Evolutionary conservation across 805 yeast species (phyloP).

Genomic region (Starmerella bombicola): DNA sequence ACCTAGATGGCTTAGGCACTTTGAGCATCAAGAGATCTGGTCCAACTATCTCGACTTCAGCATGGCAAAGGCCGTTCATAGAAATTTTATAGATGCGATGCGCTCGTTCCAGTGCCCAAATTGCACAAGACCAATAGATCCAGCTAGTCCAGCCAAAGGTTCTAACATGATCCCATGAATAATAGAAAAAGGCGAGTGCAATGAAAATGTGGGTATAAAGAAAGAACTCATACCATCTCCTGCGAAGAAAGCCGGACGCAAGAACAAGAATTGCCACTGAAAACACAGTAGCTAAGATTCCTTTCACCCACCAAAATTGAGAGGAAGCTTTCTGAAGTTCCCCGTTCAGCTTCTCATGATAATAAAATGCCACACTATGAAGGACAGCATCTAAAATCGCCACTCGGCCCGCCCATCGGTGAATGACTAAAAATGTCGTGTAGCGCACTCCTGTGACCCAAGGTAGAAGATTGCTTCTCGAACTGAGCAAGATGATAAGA

Average conservation of each 20-base stretch:
- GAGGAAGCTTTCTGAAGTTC: neutral
- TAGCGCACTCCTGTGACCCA: constrained; percentile 7
- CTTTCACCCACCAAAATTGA: constrained; percentile 13
- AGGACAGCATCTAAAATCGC: constrained; percentile 12
- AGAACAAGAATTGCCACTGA: constrained; percentile 1
- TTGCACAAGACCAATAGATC: constrained; percentile 5
- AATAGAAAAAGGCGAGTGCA: constrained; percentile 11
- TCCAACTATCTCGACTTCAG: neutral
- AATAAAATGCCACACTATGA: constrained; percentile 13
- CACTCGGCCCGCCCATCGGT: constrained; percentile 16
- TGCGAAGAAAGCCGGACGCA: constrained; percentile 9
- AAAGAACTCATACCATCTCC: constrained; percentile 13
- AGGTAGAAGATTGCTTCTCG: constrained; percentile 7
- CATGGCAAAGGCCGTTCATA: constrained; percentile 6
- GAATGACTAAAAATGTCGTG: constrained; percentile 12
- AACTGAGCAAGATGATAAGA: constrained; percentile 9
- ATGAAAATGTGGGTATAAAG: constrained; percentile 13
- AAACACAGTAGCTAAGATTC: constrained; percentile 7
- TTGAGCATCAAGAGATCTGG: constrained; percentile 1
- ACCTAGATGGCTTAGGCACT: constrained; percentile 7
- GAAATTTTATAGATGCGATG: constrained; percentile 2
- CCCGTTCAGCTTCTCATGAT: constrained; percentile 4
- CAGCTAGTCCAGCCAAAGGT: constrained; percentile 17
- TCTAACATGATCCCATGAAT: constrained; percentile 12
- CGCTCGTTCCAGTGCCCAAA: constrained; percentile 12